Evolutionary conservation across 164 flowering plant species (phyloP), one percentile per base, ranked within the genome.

Genomic region (Warburgia ugandensis): DNA sequence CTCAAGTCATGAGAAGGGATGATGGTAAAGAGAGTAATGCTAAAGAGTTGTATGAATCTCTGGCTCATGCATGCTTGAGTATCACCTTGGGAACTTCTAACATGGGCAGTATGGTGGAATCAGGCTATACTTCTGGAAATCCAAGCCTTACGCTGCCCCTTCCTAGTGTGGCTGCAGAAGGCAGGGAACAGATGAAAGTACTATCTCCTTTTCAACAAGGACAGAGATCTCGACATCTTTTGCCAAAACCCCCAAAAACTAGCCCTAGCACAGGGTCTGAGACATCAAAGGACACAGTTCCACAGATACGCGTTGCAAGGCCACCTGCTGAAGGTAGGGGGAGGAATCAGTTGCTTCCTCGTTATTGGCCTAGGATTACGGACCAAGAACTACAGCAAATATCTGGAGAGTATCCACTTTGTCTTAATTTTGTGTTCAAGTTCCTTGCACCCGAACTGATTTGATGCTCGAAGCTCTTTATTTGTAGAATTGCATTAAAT

Each of bases 321-420:
- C 99, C 97, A 9, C 99, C 99, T 50, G 85, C 73, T 67, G 97
- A 92, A 55, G 98, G 96, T 32, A 71, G 95, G 22, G 86, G 91
- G 29, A 73, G 84, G 43, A 77, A 64, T 65, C 99, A 92, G 64
- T 70, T 92, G 60, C 99, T 88, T 71, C 97, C 99, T 29, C 84
- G 97, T 1, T 92, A 88, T 61, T 92, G 99, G 99, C 98, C 99
- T 5, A 75, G 84, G 72, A 84, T 83, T 41, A 92, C 99, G 19
- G 99, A 92, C 48, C 87, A 83, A 65, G 95, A 88, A 56, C 66
- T 92, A 72, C 83, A 83, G 69, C 79, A 84, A 56, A 57, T 92
- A 54, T 77, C 95, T 73, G 99, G 97, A 80, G 91, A 92, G 99
- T 92, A 92, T 92, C 99, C 95, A 31, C 36, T 26, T 51, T 8